These are phyloP conservation scores for Phaeotremella skinneri DNA, from an alignment of 768 basidiomycete genomes.

Conservation along the genomic window DNA sequence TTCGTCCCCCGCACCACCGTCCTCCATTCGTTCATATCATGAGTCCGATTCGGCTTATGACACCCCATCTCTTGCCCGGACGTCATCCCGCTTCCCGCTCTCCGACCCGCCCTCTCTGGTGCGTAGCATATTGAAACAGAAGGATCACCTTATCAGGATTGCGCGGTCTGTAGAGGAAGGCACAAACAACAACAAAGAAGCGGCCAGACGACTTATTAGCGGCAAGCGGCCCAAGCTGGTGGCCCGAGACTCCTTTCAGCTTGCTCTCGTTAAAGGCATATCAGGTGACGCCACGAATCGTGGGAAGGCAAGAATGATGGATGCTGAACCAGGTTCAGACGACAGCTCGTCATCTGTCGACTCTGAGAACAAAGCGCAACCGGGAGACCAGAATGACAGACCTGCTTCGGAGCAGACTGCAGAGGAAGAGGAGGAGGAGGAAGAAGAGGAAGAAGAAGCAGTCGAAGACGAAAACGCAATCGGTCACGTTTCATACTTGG, in stretches of 20 bases:
- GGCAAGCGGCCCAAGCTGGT: slow-evolving; percentile 38
- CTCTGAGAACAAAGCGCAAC: background rate
- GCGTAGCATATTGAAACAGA: slow-evolving; percentile 34
- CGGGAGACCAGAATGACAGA: slow-evolving; percentile 19
- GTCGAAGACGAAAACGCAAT: slow-evolving; percentile 14
- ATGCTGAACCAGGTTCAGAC: slow-evolving; percentile 30
- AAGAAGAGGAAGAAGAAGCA: slow-evolving; percentile 32
- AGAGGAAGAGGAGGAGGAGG: slow-evolving; percentile 7
- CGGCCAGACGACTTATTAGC: slow-evolving; percentile 35
- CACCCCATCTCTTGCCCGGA: slow-evolving; percentile 19
- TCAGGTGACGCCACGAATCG: background rate
- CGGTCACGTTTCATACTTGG: slow-evolving; percentile 34
- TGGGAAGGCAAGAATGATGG: slow-evolving; percentile 16
- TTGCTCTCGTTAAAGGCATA: slow-evolving; percentile 15
- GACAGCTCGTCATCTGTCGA: background rate
- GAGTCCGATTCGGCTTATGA: slow-evolving; percentile 21
- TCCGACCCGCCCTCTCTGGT: slow-evolving; percentile 16
- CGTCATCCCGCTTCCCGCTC: slow-evolving; percentile 14
- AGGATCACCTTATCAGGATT: slow-evolving; percentile 29
- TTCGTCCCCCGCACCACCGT: slow-evolving; percentile 16
- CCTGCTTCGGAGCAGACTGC: slow-evolving; percentile 6
- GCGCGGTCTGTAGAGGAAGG: slow-evolving; percentile 46
- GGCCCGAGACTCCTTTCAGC: slow-evolving; percentile 40
- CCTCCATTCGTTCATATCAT: slow-evolving; percentile 30
- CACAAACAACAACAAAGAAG: slow-evolving; percentile 46